These are phyloP conservation scores for Oryza rufipogon DNA, from an alignment of 176 grass and related monocot species.

Conservation along the genomic window DNA sequence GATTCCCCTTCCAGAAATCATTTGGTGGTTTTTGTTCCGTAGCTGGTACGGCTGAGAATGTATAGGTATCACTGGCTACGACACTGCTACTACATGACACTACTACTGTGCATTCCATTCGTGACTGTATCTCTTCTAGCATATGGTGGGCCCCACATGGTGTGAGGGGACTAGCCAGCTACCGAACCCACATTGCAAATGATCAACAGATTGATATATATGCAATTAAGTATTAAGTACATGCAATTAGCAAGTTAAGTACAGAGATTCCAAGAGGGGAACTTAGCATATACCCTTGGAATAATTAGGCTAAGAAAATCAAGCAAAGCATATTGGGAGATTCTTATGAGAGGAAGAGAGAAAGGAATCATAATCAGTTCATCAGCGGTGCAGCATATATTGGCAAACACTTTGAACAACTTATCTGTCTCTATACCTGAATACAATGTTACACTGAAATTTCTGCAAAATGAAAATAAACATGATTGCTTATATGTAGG, in stretches of 20 bases:
- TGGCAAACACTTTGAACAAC: not conserved
- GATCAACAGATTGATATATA: not conserved
- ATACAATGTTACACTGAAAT: not conserved
- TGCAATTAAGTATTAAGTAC: not conserved
- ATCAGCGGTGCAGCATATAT: not conserved
- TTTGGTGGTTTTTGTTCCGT: conserved; percentile 8
- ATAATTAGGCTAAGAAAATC: conserved; percentile 6
- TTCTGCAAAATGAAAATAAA: not conserved
- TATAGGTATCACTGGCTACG: conserved; percentile 13
- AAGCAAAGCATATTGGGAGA: not conserved
- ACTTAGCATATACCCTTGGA: not conserved
- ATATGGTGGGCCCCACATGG: not conserved
- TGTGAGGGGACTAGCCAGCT: conserved; percentile 45
- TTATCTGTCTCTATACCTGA: not conserved
- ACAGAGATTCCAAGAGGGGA: conserved; percentile 10
- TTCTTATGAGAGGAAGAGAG: not conserved
- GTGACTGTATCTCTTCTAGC: not conserved
- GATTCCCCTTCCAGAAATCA: conserved; percentile 22
- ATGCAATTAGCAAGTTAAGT: conserved; percentile 14
- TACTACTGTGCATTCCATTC: not conserved
- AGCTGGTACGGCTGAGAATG: not conserved
- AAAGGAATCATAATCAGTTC: not conserved
- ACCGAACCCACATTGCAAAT: conserved; percentile 18
- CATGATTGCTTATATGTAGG: not conserved
- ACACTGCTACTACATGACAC: not conserved